phyloP scores from a whole-genome alignment of 2,329 filamentous ascomycete genomes.

The Xylaria sp. region DNA sequence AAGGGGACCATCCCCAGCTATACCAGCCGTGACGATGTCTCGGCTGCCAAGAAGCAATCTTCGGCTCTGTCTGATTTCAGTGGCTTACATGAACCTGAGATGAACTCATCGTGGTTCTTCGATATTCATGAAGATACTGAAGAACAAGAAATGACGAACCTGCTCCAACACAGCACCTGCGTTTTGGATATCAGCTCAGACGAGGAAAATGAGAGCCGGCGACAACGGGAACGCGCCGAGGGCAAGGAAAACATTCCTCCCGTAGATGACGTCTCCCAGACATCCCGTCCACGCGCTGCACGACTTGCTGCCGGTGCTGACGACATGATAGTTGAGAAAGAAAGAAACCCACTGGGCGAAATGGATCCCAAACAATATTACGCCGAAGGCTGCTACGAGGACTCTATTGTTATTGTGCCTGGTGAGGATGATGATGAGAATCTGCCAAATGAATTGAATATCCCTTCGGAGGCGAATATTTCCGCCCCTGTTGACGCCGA shows the following conservation, averaged over 20 bases:
- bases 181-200: slow-evolving; percentile 89
- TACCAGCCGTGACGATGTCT: slow-evolving; percentile 48
- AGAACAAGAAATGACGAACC: slow-evolving; percentile 88
- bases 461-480: slow-evolving; percentile 37
- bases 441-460: slow-evolving; percentile 32
- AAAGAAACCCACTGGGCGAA: slow-evolving; percentile 69
- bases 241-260: slow-evolving; percentile 95
- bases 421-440: slow-evolving; percentile 60
- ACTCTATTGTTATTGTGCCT: slow-evolving; percentile 66
- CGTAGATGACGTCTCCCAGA: slow-evolving; percentile 66
- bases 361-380: slow-evolving; percentile 73
- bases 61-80: slow-evolving; percentile 40
- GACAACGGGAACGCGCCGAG: slow-evolving; percentile 58
- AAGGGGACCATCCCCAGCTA: slow-evolving; percentile 74
- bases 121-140: slow-evolving; percentile 92
- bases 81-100: slow-evolving; percentile 51
- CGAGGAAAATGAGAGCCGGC: slow-evolving; percentile 70
- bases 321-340: slow-evolving; percentile 67
- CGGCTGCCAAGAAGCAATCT: slow-evolving; percentile 31
- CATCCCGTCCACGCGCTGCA: slow-evolving; percentile 46
- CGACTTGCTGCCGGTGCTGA: slow-evolving; percentile 47
- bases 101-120: slow-evolving; percentile 81
- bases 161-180: slow-evolving; percentile 89
- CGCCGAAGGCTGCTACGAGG: slow-evolving; percentile 67
- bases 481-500: slow-evolving; percentile 23